Evolutionary conservation across 1,284 basidiomycete genomes (phyloP).

Genomic region (Cutaneotrichosporon sp.): DNA sequence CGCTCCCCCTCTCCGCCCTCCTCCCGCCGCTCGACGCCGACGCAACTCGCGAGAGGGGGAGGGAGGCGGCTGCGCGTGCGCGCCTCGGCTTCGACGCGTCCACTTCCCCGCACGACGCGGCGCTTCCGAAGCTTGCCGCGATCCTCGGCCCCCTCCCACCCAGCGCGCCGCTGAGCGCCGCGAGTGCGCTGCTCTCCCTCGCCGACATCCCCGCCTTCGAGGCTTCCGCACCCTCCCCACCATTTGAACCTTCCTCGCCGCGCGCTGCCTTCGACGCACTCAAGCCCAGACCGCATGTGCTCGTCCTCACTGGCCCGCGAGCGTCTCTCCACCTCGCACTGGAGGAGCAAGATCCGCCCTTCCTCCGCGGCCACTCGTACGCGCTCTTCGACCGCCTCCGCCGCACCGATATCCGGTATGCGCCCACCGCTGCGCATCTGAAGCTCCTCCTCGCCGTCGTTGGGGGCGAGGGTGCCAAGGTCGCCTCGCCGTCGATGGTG

Average conservation of each 20-base stretch:
- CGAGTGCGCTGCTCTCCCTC: conserved; percentile 29
- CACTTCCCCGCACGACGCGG: not conserved
- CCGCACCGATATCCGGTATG: conserved; percentile 40
- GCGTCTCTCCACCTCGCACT: conserved; percentile 26
- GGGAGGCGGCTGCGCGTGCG: not conserved
- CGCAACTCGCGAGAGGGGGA: not conserved
- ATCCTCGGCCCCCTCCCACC: conserved; percentile 41
- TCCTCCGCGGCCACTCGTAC: conserved; percentile 28
- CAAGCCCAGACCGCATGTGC: conserved; percentile 17
- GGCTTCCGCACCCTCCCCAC: not conserved
- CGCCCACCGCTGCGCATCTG: conserved; percentile 35
- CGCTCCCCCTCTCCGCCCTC: conserved; percentile 29
- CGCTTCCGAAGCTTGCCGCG: conserved; percentile 15
- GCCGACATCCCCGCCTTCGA: conserved; percentile 29
- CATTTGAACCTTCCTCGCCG: not conserved
- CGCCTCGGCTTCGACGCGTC: not conserved
- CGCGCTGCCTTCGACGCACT: not conserved
- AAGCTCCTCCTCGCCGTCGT: conserved; percentile 26
- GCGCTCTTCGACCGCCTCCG: conserved; percentile 25
- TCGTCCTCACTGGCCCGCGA: conserved; percentile 42
- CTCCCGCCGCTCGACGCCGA: conserved; percentile 20
- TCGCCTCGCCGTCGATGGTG: conserved; percentile 31
- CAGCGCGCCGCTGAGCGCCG: conserved; percentile 37
- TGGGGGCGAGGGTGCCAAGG: not conserved
- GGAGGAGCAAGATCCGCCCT: conserved; percentile 42